Percentiles rank a stretch among this genome's conserved stretches.
These are phyloP conservation scores for Naegleria fowleri DNA, from an alignment of 208 protist genomes.

Conservation along the genomic window DNA sequence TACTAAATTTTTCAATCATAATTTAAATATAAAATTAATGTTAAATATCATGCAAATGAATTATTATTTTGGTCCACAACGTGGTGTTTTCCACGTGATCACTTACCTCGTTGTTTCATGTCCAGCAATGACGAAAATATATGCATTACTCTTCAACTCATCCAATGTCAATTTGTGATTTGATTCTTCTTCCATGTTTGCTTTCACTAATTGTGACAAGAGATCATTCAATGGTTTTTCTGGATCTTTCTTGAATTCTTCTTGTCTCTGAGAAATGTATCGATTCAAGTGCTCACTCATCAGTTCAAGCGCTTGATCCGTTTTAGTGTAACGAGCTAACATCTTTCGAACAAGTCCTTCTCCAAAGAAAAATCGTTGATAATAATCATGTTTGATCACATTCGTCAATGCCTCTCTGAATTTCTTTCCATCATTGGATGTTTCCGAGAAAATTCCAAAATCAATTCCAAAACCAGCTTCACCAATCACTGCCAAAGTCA, in stretches of 20 bases:
- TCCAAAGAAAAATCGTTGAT: neutral
- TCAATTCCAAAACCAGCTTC: slow-evolving; percentile 15
- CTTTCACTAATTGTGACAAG: neutral
- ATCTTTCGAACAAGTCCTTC: neutral
- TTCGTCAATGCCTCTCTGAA: neutral
- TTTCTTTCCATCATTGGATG: neutral
- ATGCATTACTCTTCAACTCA: neutral
- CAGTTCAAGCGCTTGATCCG: neutral
- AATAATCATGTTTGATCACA: neutral
- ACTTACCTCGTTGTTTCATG: neutral
- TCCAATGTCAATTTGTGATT: neutral
- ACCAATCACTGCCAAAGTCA: neutral
- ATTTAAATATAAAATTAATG: too few relatives aligned
- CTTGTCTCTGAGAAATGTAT: neutral
- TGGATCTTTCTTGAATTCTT: neutral
- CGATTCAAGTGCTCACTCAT: neutral
- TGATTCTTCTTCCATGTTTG: neutral
- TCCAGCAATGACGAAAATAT: neutral
- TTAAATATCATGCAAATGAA: too few relatives aligned
- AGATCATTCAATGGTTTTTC: neutral
- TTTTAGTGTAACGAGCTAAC: neutral
- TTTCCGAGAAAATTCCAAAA: neutral
- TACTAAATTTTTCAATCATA: neutral
- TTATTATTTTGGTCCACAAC: too few relatives aligned
- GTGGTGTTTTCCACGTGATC: too few relatives aligned